Percentiles rank a stretch among this genome's conserved stretches.
Conservation (phyloP, 768 basidiomycete genomes). For the Megacollybia marginata region DNA sequence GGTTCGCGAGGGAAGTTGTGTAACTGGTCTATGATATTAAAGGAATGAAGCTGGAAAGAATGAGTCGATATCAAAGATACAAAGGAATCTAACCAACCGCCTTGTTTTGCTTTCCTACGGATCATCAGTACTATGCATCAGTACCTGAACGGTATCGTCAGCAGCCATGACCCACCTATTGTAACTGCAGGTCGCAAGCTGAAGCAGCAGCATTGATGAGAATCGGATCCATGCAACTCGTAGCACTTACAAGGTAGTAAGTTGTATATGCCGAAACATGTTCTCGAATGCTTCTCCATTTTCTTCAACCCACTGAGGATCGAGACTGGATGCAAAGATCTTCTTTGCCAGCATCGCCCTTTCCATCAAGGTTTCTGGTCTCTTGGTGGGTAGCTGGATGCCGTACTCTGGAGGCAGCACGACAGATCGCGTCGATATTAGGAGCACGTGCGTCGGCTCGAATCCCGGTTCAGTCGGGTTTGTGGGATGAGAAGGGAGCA, state of each 20-base stretch:
- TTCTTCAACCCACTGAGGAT: neutral
- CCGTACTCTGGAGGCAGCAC: slow-evolving; percentile 4
- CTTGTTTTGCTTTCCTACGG: slow-evolving; percentile 9
- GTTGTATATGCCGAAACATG: neutral
- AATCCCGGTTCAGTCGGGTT: slow-evolving; percentile 15
- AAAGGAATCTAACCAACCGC: slow-evolving; percentile 2
- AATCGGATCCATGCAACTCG: neutral
- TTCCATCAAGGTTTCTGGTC: neutral
- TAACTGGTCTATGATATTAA: slow-evolving; percentile 10
- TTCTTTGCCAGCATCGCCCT: neutral
- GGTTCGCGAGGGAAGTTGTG: slow-evolving; percentile 19
- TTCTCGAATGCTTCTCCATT: neutral
- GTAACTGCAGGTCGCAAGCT: neutral
- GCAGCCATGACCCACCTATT: slow-evolving; percentile 2
- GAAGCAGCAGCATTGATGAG: no score
- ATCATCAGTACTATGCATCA: neutral
- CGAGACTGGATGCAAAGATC: neutral
- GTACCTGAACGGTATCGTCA: neutral
- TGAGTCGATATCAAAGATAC: neutral
- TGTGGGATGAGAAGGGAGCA: slow-evolving; percentile 16
- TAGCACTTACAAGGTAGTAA: neutral
- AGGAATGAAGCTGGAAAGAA: neutral
- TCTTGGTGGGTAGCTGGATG: neutral
- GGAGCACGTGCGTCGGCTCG: slow-evolving; percentile 17
- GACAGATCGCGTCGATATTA: slow-evolving; percentile 9